Conservation (phyloP, 1,139 yeast species). For the Geotrichum europaeum region DNA sequence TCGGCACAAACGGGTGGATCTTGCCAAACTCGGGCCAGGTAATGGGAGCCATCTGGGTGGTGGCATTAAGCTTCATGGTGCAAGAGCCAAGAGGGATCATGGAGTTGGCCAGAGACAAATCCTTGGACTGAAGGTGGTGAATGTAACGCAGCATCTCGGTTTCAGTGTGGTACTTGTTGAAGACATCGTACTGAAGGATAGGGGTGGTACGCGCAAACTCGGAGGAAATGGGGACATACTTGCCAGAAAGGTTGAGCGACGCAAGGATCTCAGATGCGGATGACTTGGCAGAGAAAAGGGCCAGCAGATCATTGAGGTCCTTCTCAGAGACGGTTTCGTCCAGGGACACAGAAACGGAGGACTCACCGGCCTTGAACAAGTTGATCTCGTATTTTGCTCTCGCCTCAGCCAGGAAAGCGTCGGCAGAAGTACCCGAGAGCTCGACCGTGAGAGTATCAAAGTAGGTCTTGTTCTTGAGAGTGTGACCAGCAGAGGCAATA, state of each 20-base stretch:
- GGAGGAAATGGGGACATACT: slow-evolving; percentile 40
- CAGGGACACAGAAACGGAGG: slow-evolving; percentile 63
- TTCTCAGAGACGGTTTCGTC: slow-evolving; percentile 76
- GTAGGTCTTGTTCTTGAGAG: slow-evolving; percentile 56
- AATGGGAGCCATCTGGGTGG: slow-evolving; percentile 89
- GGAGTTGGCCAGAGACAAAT: slow-evolving; percentile 86
- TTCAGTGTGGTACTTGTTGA: slow-evolving; percentile 85
- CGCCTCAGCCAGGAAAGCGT: slow-evolving; percentile 53
- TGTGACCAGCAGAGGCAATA: slow-evolving; percentile 39
- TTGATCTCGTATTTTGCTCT: slow-evolving; percentile 61
- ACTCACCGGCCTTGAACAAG: slow-evolving; percentile 59
- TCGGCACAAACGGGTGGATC: slow-evolving; percentile 90
- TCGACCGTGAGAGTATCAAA: slow-evolving; percentile 82
- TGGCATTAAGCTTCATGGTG: slow-evolving; percentile 94
- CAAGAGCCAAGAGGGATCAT: slow-evolving; percentile 98
- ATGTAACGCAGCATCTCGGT: slow-evolving; percentile 90
- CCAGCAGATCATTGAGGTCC: slow-evolving; percentile 55
- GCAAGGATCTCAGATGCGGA: slow-evolving; percentile 19
- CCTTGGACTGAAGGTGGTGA: slow-evolving; percentile 79
- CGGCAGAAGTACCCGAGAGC: slow-evolving; percentile 48
- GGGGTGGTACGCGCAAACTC: slow-evolving; percentile 55
- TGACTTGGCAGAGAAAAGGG: slow-evolving; percentile 39
- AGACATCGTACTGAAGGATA: slow-evolving; percentile 67
- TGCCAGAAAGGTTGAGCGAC: slow-evolving; percentile 14
- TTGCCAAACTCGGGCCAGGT: slow-evolving; percentile 90